phyloP scores from a whole-genome alignment of 2,329 filamentous ascomycete genomes.

The Sporothrix dimorphospora region DNA sequence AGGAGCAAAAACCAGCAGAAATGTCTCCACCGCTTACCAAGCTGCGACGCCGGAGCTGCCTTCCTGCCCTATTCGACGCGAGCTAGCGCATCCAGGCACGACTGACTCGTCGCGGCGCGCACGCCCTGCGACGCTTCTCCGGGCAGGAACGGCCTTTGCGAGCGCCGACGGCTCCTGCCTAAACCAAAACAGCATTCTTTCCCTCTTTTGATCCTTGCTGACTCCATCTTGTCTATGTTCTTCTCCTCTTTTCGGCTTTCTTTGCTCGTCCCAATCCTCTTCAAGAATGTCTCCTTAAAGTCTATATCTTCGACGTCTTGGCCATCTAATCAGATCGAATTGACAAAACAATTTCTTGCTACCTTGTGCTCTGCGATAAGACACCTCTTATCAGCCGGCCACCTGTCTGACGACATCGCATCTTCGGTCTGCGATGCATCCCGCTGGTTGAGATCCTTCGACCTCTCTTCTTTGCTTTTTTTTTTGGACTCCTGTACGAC shows the following conservation, averaged over 20 bases:
- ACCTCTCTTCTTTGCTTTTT: not conserved
- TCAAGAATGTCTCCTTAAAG: not conserved
- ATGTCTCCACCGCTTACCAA: slow-evolving; percentile 1
- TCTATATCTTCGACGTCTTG: not conserved
- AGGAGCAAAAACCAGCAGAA: not conserved
- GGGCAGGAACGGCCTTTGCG: not conserved
- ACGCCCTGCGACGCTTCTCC: not conserved
- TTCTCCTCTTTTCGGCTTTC: not conserved
- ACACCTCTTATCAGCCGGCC: not conserved
- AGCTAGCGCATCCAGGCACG: slow-evolving; percentile 2
- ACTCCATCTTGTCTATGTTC: not conserved
- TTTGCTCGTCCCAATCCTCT: not conserved
- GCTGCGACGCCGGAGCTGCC: slow-evolving; percentile 12
- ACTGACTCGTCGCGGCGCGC: not conserved
- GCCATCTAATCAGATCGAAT: slow-evolving; percentile 4
- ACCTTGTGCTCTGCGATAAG: not conserved
- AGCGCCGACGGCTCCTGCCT: not conserved
- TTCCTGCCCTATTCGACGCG: not conserved
- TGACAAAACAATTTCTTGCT: no score
- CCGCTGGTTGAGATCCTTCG: not conserved
- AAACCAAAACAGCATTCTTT: not conserved
- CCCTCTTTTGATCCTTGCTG: not conserved
- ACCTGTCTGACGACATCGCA: not conserved
- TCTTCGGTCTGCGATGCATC: not conserved
- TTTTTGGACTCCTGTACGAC: not conserved